phyloP scores from a whole-genome alignment of 2,329 filamentous ascomycete species.

The Alternaria panax region DNA sequence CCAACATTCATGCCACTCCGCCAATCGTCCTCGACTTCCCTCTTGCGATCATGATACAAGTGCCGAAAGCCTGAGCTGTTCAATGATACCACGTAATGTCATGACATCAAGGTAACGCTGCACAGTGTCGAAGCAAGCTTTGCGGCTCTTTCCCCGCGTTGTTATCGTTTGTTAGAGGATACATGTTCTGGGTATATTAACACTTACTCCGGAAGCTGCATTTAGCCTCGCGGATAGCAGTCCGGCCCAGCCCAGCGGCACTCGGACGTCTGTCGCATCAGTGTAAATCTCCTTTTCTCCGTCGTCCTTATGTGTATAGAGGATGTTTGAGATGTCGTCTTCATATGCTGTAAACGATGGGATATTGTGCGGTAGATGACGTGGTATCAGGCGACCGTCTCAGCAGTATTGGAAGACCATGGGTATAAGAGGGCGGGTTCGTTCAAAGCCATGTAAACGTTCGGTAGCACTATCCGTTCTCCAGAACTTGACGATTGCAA shows the following conservation, averaged over 20 bases:
- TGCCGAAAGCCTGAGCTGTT: neutral
- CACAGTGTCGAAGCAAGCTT: neutral
- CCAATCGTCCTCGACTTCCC: too few species aligned
- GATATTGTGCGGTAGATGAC: neutral
- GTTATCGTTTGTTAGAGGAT: neutral
- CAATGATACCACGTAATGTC: neutral
- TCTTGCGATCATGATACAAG: neutral
- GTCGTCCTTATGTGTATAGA: neutral
- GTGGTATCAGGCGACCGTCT: neutral
- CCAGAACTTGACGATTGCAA: neutral
- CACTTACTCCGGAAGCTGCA: neutral
- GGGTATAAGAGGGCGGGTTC: neutral
- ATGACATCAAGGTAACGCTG: neutral
- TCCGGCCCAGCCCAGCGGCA: neutral
- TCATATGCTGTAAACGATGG: neutral
- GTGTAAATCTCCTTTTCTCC: neutral
- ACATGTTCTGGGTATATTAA: neutral
- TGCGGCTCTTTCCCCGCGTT: neutral
- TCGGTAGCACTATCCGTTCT: too few species aligned
- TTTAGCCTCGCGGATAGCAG: neutral
- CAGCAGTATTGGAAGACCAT: neutral
- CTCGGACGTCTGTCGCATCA: neutral
- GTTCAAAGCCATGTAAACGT: too few species aligned
- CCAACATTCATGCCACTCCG: too few species aligned
- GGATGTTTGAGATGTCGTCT: neutral